Base-by-base conservation (phyloP, 176 grass and related monocot species). In the Lolium perenne region DNA sequence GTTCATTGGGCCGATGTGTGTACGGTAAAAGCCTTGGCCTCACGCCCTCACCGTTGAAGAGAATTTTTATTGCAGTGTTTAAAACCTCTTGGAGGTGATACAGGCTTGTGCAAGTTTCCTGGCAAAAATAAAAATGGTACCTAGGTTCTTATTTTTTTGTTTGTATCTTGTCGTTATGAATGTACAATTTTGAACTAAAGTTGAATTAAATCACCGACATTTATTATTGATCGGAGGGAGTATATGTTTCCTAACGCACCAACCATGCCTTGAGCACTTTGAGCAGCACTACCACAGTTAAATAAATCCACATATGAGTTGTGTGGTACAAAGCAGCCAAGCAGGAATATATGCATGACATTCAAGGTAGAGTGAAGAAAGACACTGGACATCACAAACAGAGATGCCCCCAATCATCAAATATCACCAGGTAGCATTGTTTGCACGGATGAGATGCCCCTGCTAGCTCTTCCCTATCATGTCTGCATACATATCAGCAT, bases 331-430 rank as follows among this genome's bases (percentile, higher is more conserved):
- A 47, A 47, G 46, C 46, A 47, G 8, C 8, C 8, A 47, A 47
- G 8, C 46, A 47, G 8, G 46, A 47, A 47, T 47, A 47, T 47
- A 10, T 47, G 46, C 46, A 47, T 47, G 46, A 2, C 46, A 47
- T 47, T 16, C 14, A 53, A 15, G 50, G 4, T 53, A 53, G 12
- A 53, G 50, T 53, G 50, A 53, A 53, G 14, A 15, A 76, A 90
- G 50, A 76, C 65, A 49, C 59, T 77, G 58, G 40, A 50, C 32
- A 84, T 74, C 71, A 71, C 45, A 68, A 38, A 60, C 38, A 38
- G 57, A 76, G 17, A 64, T 51, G n/a, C 58, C 43, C 83, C 51
- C 41, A 51, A 86, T 89, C 78, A 86, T 82, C 79, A 56, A 50
- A 82, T 58, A 81, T 51, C 56, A 22, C 11, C 54, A 7, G 13